Percentiles rank a stretch among this genome's conserved stretches.
These are phyloP conservation scores for Hypoxylon lienhwacheense DNA, from an alignment of 495 filamentous ascomycete genomes.

Conservation along the genomic window DNA sequence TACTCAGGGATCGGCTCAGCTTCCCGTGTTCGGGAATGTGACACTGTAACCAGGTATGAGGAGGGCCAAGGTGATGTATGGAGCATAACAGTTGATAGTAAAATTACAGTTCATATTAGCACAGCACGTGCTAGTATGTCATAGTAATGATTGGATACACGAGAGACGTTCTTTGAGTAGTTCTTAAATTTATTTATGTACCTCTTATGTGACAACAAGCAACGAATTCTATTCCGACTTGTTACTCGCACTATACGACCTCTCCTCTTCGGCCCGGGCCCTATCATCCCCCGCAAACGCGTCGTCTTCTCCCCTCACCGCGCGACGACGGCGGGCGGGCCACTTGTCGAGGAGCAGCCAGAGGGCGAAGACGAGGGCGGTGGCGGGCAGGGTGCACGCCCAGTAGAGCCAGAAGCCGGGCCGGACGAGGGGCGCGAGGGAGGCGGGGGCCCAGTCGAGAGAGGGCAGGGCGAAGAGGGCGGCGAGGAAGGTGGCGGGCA, in stretches of 20 bases:
- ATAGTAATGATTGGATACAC: too few relatives aligned
- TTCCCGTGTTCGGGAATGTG: too few relatives aligned
- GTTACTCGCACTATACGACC: neutral
- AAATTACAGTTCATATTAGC: too few relatives aligned
- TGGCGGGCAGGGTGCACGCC: constrained; percentile 38
- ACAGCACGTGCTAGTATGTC: too few relatives aligned
- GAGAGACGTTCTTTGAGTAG: too few relatives aligned
- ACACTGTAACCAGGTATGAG: too few relatives aligned
- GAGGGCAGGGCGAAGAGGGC: constrained; percentile 44
- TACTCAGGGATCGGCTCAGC: too few relatives aligned
- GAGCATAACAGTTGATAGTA: too few relatives aligned
- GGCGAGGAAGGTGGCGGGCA: constrained; percentile 45
- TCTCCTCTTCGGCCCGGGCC: neutral
- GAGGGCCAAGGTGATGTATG: too few relatives aligned
- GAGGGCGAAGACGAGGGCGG: constrained; percentile 29
- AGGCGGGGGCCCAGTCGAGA: constrained; percentile 36
- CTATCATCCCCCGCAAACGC: neutral
- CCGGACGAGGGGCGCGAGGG: constrained; percentile 23
- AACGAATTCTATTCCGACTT: constrained; percentile 2
- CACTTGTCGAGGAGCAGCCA: constrained; percentile 27
- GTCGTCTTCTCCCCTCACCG: neutral
- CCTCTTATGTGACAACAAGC: neutral
- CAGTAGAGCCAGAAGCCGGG: constrained; percentile 45
- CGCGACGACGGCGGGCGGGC: neutral
- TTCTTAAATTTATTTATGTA: too few relatives aligned